Percentiles rank a stretch among this genome's conserved stretches.
Conservation (phyloP, 2,329 filamentous ascomycete genomes). For the Colletotrichum tofieldiae region DNA sequence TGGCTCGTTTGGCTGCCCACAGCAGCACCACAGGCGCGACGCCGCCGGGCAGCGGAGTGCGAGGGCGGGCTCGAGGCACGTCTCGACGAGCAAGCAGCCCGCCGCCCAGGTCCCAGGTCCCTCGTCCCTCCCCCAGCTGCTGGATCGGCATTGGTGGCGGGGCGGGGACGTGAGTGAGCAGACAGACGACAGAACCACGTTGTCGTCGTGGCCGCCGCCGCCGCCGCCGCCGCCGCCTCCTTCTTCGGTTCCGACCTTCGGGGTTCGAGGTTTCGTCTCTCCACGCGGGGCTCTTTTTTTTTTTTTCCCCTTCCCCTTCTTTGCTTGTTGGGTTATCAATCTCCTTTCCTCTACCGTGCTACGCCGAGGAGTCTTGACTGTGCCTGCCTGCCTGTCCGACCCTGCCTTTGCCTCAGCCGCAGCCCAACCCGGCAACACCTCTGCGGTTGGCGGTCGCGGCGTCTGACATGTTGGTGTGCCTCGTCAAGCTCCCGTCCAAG, state of each 20-base stretch:
- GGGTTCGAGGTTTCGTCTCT: neutral
- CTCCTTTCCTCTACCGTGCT: constrained; percentile 6
- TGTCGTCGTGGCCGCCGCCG: neutral
- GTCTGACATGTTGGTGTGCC: too few relatives aligned
- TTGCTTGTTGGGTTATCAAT: neutral
- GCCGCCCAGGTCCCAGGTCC: constrained; percentile 3
- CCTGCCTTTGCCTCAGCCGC: too few relatives aligned
- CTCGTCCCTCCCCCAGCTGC: neutral
- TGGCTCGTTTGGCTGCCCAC: constrained; percentile 10
- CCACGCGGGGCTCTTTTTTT: neutral
- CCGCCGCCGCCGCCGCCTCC: neutral
- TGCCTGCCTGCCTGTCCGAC: neutral
- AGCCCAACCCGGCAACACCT: too few relatives aligned
- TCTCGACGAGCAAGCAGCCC: constrained; percentile 9
- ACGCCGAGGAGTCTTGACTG: constrained; percentile 16
- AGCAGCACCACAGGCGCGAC: constrained; percentile 2
- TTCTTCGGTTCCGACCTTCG: neutral
- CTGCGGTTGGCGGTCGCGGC: too few relatives aligned
- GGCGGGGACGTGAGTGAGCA: neutral
- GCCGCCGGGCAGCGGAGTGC: constrained; percentile 12
- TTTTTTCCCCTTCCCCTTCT: neutral
- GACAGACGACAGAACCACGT: neutral
- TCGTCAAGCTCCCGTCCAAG: too few relatives aligned
- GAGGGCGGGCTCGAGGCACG: constrained; percentile 7
- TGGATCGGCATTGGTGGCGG: constrained; percentile 27